Evolutionary conservation across 1,139 yeast species (phyloP).

Genomic region (Wickerhamomyces sp.): DNA sequence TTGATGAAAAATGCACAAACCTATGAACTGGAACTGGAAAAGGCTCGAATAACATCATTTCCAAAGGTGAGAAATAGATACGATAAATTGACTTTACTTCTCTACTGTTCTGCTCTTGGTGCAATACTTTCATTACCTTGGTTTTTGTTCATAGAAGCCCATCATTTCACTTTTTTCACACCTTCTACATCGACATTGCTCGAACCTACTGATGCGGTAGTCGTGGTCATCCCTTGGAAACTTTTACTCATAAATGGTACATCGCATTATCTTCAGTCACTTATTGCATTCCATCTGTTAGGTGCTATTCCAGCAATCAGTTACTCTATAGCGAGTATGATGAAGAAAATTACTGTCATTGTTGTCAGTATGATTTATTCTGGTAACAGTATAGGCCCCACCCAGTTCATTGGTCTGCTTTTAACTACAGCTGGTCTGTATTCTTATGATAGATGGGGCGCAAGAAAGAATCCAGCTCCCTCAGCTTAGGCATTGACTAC

Average conservation of each 20-base stretch:
- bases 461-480: constrained; percentile 1
- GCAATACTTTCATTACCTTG: constrained; percentile 75
- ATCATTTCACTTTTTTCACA: constrained; percentile 20
- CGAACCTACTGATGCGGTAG: constrained; percentile 11
- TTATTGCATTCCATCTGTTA: constrained; percentile 83
- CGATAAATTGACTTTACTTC: constrained; percentile 82
- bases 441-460: constrained; percentile 70
- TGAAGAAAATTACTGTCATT: constrained; percentile 86
- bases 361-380: constrained; percentile 73
- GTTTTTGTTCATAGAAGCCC: constrained; percentile 66
- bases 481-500: background rate
- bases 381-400: constrained; percentile 42
- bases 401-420: constrained; percentile 61
- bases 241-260: constrained; percentile 53
- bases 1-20: constrained; percentile 4
- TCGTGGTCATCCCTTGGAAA: constrained; percentile 30
- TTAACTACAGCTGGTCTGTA: constrained; percentile 44
- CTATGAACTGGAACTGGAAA: constrained; percentile 14
- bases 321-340: constrained; percentile 85
- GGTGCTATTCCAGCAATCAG: constrained; percentile 91
- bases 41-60: constrained; percentile 6
- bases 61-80: constrained; percentile 31
- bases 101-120: constrained; percentile 81
- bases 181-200: background rate
- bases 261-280: constrained; percentile 81